Conservation (phyloP, 352 stramenopile genomes). For the Phytopythium aichiense region DNA sequence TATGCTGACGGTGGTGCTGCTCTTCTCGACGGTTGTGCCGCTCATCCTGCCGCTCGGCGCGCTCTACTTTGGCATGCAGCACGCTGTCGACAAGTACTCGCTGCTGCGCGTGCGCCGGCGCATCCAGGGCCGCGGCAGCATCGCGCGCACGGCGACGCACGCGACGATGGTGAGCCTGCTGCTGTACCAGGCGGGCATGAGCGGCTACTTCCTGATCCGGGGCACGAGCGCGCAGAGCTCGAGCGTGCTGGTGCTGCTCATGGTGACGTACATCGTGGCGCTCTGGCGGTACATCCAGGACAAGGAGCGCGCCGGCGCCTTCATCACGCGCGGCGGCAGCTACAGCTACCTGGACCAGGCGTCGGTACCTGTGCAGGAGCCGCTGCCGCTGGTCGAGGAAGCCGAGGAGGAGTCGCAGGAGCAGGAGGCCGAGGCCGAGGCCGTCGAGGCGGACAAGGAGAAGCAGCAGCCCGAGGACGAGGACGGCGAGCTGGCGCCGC, state of each 20-base stretch:
- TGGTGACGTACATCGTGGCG: slow-evolving; percentile 78
- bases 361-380: slow-evolving; percentile 9
- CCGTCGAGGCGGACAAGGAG: slow-evolving; percentile 12
- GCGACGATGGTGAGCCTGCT: slow-evolving; percentile 76
- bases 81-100: slow-evolving; percentile 83
- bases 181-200: slow-evolving; percentile 81
- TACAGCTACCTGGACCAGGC: slow-evolving; percentile 37
- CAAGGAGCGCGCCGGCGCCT: slow-evolving; percentile 66
- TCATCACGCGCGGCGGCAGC: slow-evolving; percentile 29
- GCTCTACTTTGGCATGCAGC: slow-evolving; percentile 85
- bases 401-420: not conserved
- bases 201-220: slow-evolving; percentile 77
- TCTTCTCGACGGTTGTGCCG: slow-evolving; percentile 83
- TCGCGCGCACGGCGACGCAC: slow-evolving; percentile 76
- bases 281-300: slow-evolving; percentile 84
- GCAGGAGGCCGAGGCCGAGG: not conserved
- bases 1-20: slow-evolving; percentile 77
- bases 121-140: slow-evolving; percentile 81
- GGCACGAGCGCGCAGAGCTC: slow-evolving; percentile 73
- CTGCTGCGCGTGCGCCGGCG: slow-evolving; percentile 72
- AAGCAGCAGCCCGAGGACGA: slow-evolving; percentile 24
- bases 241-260: slow-evolving; percentile 68
- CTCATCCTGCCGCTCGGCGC: slow-evolving; percentile 76
- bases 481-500: slow-evolving; percentile 14
- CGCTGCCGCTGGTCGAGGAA: slow-evolving; percentile 1